Evolutionary conservation across 2,329 filamentous ascomycete species (phyloP), one percentile per base, ranked within the genome.

Genomic region (Fusarium siculi): DNA sequence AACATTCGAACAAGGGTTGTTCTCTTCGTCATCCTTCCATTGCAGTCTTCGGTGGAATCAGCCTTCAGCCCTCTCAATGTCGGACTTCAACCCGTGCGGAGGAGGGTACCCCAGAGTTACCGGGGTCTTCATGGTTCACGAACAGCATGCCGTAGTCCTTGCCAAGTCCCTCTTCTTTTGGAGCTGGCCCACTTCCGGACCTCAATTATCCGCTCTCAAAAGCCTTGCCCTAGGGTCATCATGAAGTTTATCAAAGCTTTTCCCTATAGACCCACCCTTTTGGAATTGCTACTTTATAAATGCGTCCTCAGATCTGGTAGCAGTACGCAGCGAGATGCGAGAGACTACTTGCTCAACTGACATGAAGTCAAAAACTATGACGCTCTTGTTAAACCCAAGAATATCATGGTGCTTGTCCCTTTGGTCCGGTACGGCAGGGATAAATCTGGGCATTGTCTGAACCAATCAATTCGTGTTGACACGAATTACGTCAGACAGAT

Each of bases 381-480:
- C 49, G 28, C 32, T 68, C 43, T 62, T 55, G 34, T 47, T 37
- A 28, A 62, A 54, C 23, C 18, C 30, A 47, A n/a, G 40, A 53
- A 49, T 25, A 54, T 68, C 34, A 46, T 39, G 50, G 44, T 57
- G 40, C 42, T 68, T 56, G 56, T 69, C 61, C 75, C 75, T 67
- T 76, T 77, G 61, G 75, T 65, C 75, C 75, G 75, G 47, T 62
- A 43, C 23, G 63, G 70, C 75, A 62, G 56, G 75, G 74, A 67
- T 76, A 63, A 69, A 64, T 58, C 47, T 73, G 49, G 53, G 49
- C 59, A 60, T 69, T 54, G 57, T 67, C 59, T 62, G 30, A 30
- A 23, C 75, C 73, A 77, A 77, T 77, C 64, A 68, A 28, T 52
- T 25, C 23, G 23, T 21, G n/a, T 28, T 8, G 18, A 63, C 49